Conservation (phyloP, 768 basidiomycete species). For the Trametes cingulata region DNA sequence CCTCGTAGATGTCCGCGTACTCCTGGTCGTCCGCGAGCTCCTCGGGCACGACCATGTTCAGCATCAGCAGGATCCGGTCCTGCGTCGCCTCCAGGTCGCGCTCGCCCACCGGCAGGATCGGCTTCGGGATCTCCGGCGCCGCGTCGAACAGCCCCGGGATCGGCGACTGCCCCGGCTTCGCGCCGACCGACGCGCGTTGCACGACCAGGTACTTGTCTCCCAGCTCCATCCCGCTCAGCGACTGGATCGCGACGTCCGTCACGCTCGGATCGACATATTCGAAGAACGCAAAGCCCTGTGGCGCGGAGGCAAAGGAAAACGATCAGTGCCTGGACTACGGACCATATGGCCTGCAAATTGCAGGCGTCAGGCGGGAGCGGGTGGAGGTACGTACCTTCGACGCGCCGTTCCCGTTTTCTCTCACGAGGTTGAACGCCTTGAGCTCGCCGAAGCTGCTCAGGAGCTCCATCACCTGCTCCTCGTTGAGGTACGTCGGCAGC, state of each 20-base stretch:
- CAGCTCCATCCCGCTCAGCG: conserved; percentile 96
- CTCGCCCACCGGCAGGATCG: conserved; percentile 86
- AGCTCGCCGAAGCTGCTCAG: conserved; percentile 97
- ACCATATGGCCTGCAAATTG: background rate
- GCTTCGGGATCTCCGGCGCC: conserved; percentile 82
- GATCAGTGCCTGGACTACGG: conserved; percentile 9
- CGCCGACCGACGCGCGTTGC: conserved; percentile 94
- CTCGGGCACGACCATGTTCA: conserved; percentile 98
- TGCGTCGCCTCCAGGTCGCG: conserved; percentile 46
- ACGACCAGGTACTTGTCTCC: conserved; percentile 96
- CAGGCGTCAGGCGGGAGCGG: background rate
- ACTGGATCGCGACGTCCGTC: conserved; percentile 95
- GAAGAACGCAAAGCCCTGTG: conserved; percentile 97
- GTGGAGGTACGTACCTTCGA: conserved; percentile 65
- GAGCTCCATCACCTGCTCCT: conserved; percentile 98
- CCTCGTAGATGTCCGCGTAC: conserved; percentile 92
- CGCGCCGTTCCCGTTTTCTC: conserved; percentile 85
- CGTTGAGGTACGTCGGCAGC: conserved; percentile 91
- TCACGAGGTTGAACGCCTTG: conserved; percentile 96
- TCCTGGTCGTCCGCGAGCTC: conserved; percentile 90
- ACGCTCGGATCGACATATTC: conserved; percentile 90
- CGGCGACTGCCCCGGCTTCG: conserved; percentile 71
- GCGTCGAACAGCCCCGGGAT: conserved; percentile 69
- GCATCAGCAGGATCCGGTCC: conserved; percentile 89
- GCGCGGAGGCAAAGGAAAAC: background rate